Evolutionary conservation across 1,139 yeast genomes (phyloP).

Genomic region (Diutina mesorugosa): DNA sequence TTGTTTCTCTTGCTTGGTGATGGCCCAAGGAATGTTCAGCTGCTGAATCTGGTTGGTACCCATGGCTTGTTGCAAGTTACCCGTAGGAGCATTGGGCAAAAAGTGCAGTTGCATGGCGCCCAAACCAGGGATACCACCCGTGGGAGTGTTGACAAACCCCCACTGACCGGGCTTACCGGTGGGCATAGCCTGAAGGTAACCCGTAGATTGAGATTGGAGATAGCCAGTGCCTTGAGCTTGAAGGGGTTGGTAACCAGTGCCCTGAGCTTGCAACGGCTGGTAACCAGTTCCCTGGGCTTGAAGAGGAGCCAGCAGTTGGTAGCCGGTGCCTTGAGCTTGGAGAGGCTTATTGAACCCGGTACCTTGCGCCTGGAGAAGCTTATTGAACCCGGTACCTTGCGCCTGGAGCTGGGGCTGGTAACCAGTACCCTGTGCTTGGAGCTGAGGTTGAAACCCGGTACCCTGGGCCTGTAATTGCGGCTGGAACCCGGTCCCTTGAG

Average conservation of each 20-base stretch:
- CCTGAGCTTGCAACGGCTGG: conserved; percentile 11
- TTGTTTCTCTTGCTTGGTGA: conserved; percentile 74
- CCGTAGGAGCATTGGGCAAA: conserved; percentile 45
- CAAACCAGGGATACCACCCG: conserved; percentile 66
- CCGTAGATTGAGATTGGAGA: conserved; percentile 27
- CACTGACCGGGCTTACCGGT: conserved; percentile 75
- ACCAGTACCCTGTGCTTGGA: conserved; percentile 4
- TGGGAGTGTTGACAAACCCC: conserved; percentile 68
- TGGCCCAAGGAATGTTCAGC: conserved; percentile 56
- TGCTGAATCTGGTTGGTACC: conserved; percentile 23
- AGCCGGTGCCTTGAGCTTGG: conserved; percentile 5
- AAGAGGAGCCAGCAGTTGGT: conserved; percentile 6
- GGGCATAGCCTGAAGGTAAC: conserved; percentile 36
- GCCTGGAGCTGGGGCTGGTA: neutral
- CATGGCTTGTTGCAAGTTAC: conserved; percentile 36
- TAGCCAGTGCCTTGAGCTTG: conserved; percentile 17
- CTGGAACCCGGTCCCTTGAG: conserved; percentile 12
- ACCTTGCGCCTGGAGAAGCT: conserved; percentile 3
- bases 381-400: neutral
- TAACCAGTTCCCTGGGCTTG: conserved; percentile 11
- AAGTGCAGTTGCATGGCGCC: conserved; percentile 65
- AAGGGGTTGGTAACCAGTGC: conserved; percentile 12
- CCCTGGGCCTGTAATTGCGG: conserved; percentile 5
- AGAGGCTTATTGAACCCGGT: conserved; percentile 3
- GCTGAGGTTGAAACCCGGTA: conserved; percentile 4